Percentiles rank a stretch among this genome's conserved stretches.
phyloP scores from a whole-genome alignment of 345 rosid species.

The Syzygium oleosum region DNA sequence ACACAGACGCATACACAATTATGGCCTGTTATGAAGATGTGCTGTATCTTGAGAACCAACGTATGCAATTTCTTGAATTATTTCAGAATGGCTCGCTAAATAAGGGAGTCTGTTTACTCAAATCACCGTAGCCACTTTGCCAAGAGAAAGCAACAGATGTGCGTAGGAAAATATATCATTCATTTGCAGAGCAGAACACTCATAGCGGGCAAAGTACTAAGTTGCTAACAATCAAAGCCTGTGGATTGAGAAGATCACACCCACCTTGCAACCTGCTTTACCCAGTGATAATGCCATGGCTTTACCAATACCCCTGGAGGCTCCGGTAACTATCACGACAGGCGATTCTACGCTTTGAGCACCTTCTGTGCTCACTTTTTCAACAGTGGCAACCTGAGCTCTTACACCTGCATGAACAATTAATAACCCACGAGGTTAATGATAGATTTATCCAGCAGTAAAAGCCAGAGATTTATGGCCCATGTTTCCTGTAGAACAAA shows the following conservation, averaged over 20 bases:
- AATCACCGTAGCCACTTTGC: not conserved
- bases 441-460: not conserved
- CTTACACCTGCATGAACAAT: conserved; percentile 19
- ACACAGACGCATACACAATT: not conserved
- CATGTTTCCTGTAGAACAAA: not conserved
- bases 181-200: not conserved
- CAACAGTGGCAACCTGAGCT: conserved; percentile 33
- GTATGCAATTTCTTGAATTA: not conserved
- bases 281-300: conserved; percentile 85
- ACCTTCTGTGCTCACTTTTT: conserved; percentile 30
- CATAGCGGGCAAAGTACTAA: not conserved
- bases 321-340: conserved; percentile 84
- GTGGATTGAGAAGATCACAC: not conserved
- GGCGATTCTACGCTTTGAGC: conserved; percentile 55
- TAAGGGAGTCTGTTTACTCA: not conserved
- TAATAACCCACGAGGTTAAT: not conserved
- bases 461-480: not conserved
- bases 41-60: not conserved
- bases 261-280: conserved; percentile 72
- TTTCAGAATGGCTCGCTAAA: not conserved
- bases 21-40: not conserved
- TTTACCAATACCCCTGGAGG: conserved; percentile 97
- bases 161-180: not conserved
- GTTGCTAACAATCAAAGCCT: not conserved
- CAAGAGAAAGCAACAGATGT: not conserved